phyloP scores from a whole-genome alignment of 164 flowering plant species.

The Dillenia turbinata region DNA sequence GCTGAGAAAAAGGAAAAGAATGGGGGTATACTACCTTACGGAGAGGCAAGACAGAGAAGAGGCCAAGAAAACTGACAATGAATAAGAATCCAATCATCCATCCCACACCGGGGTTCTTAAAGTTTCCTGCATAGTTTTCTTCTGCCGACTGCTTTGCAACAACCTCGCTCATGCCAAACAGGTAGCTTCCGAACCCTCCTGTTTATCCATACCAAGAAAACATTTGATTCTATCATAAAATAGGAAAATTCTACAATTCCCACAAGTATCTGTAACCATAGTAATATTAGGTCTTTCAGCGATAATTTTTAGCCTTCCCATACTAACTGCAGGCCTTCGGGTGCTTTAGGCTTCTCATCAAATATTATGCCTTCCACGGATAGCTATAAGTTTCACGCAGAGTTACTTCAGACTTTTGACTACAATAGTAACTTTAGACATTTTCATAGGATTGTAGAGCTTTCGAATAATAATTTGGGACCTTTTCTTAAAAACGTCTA shows the following conservation, averaged over 20 bases:
- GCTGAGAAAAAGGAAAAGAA: not conserved
- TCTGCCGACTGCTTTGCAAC: slow-evolving; percentile 8
- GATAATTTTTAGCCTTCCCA: no score
- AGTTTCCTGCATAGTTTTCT: slow-evolving; percentile 2
- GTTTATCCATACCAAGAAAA: not conserved
- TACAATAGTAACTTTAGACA: no score
- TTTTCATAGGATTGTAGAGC: no score
- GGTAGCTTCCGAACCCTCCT: slow-evolving; percentile 18
- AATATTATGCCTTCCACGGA: no score
- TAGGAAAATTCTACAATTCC: not conserved
- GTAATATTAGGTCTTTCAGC: not conserved
- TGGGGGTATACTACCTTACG: slow-evolving; percentile 8
- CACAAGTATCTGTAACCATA: slow-evolving; percentile 1
- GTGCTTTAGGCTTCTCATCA: no score
- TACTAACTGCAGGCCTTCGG: no score
- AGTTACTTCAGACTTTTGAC: no score
- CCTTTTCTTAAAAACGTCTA: no score
- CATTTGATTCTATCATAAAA: not conserved
- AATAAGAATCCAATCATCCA: slow-evolving; percentile 21
- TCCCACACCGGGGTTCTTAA: slow-evolving; percentile 11
- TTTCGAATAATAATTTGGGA: no score
- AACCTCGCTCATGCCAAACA: slow-evolving; percentile 11
- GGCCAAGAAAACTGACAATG: slow-evolving; percentile 16
- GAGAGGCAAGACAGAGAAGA: slow-evolving; percentile 17
- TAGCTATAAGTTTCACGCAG: no score